A percentile compares a stretch with the other conserved stretches of the same genome.
Evolutionary conservation across 768 basidiomycete species (phyloP).

Genomic region (Punctularia strigosozonata): DNA sequence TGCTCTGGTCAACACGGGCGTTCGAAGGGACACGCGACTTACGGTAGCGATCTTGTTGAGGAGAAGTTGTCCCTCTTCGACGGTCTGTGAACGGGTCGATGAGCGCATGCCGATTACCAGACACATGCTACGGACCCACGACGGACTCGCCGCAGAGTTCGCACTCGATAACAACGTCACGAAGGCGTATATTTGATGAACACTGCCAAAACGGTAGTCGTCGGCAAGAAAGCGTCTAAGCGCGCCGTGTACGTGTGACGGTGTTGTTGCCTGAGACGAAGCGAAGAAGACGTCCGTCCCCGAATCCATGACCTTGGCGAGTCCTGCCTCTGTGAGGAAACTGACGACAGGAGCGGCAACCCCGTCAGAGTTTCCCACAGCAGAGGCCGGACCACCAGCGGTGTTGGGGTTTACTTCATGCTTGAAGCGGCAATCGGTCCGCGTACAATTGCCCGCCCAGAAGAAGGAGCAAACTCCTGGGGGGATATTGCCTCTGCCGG

Average conservation of each 20-base stretch:
- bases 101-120: slow-evolving; percentile 22
- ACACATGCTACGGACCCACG: slow-evolving; percentile 8
- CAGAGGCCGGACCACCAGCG: too few species aligned
- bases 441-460: too few species aligned
- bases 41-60: slow-evolving; percentile 27
- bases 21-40: slow-evolving; percentile 5
- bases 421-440: slow-evolving; percentile 31
- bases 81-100: slow-evolving; percentile 25
- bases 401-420: slow-evolving; percentile 19
- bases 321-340: slow-evolving; percentile 32
- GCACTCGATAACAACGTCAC: slow-evolving; percentile 7
- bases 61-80: slow-evolving; percentile 40
- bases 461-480: slow-evolving; percentile 32
- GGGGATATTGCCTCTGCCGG: slow-evolving; percentile 10
- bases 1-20: not conserved
- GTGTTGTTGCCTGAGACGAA: slow-evolving; percentile 22
- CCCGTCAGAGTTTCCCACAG: too few species aligned
- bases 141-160: slow-evolving; percentile 6
- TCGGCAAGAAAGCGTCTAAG: slow-evolving; percentile 33
- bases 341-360: too few species aligned
- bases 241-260: slow-evolving; percentile 33
- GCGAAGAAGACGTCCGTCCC: slow-evolving; percentile 32
- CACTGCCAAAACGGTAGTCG: slow-evolving; percentile 27
- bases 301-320: slow-evolving; percentile 29
- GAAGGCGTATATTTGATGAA: slow-evolving; percentile 36